Base-by-base conservation (phyloP, 2,329 filamentous ascomycete species). In the Ophiostoma novo-ulmi region DNA sequence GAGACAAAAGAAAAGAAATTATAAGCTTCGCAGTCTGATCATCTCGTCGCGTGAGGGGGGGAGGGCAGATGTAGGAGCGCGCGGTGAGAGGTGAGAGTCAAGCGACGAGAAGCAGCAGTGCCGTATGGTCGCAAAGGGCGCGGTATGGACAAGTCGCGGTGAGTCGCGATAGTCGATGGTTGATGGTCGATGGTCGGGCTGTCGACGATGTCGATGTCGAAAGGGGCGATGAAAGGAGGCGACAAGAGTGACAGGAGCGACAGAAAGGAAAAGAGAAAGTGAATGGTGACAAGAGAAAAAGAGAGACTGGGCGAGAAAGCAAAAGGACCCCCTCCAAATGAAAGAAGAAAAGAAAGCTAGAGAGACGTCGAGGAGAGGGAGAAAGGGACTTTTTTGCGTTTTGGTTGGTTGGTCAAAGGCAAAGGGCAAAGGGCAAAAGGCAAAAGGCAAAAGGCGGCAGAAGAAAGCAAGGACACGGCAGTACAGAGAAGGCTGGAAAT, bases 1-100 rank as follows among this genome's bases (percentile, higher is more conserved):
- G 26, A 31, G 52, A 64, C 5, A 52, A 31, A 39, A 52, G n/a
- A 68, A 26, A 55, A 38, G 70, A 44, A 48, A 68, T 67, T 52
- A 55, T n/a, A 58, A 52, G 52, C 6, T 20, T 44, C 64, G 61
- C 48, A 80, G 81, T 82, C 81, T 83, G 84, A 82, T 81, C 81
- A 79, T 81, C 79, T 81, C 80, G 78, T 82, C 82, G 82, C 81
- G 80, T 63, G 26, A 63, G 58, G 58, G 26, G 55, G 17, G 13
- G 1, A 31, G n/a, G 52, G 22, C 13, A 14, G 22, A 13, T 22
- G n/a, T 11, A 20, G 52, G 26, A 4, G 52, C n/a, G 52, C n/a
- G 52, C 11, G 58, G 58, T 63, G 22, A 35, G 26, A 31, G 26
- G 26, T 7, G 13, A 8, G 58, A 63, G 58, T 35, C 11, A 8